Evolutionary conservation across 2,329 filamentous ascomycete genomes (phyloP).

Genomic region (Cercospora sesami): DNA sequence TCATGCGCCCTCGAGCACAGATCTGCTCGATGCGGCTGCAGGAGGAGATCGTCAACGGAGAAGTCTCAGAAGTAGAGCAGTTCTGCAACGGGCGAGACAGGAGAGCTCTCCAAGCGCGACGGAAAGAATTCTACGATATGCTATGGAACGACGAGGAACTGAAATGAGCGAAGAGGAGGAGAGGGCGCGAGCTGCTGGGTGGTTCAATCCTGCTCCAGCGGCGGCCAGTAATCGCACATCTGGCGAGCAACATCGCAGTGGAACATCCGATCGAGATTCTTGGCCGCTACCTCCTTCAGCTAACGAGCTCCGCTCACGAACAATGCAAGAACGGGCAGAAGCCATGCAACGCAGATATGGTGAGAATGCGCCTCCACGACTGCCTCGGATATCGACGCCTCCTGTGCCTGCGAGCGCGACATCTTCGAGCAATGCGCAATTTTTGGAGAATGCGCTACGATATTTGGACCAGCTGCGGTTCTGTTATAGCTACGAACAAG

Average conservation of each 20-base stretch:
- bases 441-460: conserved; percentile 60
- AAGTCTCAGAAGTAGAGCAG: conserved; percentile 36
- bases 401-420: conserved; percentile 26
- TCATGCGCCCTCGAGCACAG: conserved; percentile 30
- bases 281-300: conserved; percentile 32
- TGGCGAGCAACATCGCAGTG: conserved; percentile 24
- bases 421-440: conserved; percentile 33
- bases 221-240: conserved; percentile 14
- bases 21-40: conserved; percentile 30
- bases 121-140: conserved; percentile 44
- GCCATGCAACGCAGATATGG: conserved; percentile 40
- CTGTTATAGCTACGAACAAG: conserved; percentile 56
- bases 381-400: conserved; percentile 35
- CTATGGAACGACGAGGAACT: conserved; percentile 43
- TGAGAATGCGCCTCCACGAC: conserved; percentile 37
- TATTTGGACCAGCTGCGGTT: conserved; percentile 62
- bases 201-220: conserved; percentile 31
- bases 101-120: conserved; percentile 37
- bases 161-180: conserved; percentile 39
- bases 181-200: conserved; percentile 38
- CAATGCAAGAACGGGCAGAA: conserved; percentile 35
- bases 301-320: conserved; percentile 26
- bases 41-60: conserved; percentile 35
- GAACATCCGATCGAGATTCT: conserved; percentile 23
- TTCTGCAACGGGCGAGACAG: conserved; percentile 37